phyloP scores from a whole-genome alignment of 2,329 filamentous ascomycete species.

The Nothophaeocryptopus gaeumannii region DNA sequence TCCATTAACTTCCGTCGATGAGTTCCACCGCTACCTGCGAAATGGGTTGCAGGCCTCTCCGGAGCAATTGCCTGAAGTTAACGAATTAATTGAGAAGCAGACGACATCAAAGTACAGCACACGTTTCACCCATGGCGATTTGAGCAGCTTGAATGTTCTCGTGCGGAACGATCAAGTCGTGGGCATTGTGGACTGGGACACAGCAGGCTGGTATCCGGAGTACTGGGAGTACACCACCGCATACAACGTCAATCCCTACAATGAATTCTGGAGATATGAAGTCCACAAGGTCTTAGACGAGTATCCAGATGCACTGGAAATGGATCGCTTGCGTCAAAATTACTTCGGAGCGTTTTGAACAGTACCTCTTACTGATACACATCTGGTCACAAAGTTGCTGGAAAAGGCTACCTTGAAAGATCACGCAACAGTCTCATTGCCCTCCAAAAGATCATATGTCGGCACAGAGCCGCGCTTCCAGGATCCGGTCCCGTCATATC shows the following conservation, averaged over 20 bases:
- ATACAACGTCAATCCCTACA: constrained; percentile 28
- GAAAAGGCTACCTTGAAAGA: not conserved
- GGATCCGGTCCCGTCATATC: constrained; percentile 19
- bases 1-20: constrained; percentile 16
- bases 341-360: constrained; percentile 1
- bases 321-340: not conserved
- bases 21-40: constrained; percentile 19
- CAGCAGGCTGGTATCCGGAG: constrained; percentile 47
- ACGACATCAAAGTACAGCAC: too few species aligned
- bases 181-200: constrained; percentile 50
- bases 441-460: constrained; percentile 29
- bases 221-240: constrained; percentile 49
- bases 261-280: not conserved
- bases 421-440: constrained; percentile 2
- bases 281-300: not conserved
- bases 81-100: constrained; percentile 33
- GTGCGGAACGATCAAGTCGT: constrained; percentile 41
- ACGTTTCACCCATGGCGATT: constrained; percentile 13
- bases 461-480: constrained; percentile 25
- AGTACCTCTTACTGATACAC: not conserved
- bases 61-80: constrained; percentile 24
- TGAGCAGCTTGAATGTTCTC: constrained; percentile 41
- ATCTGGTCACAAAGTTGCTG: not conserved
- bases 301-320: not conserved
- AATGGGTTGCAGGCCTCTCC: constrained; percentile 4